A percentile compares a stretch with the other conserved stretches of the same genome.
phyloP scores from a whole-genome alignment of 2,329 filamentous ascomycete genomes.

The Hirsutella rhossiliensis region DNA sequence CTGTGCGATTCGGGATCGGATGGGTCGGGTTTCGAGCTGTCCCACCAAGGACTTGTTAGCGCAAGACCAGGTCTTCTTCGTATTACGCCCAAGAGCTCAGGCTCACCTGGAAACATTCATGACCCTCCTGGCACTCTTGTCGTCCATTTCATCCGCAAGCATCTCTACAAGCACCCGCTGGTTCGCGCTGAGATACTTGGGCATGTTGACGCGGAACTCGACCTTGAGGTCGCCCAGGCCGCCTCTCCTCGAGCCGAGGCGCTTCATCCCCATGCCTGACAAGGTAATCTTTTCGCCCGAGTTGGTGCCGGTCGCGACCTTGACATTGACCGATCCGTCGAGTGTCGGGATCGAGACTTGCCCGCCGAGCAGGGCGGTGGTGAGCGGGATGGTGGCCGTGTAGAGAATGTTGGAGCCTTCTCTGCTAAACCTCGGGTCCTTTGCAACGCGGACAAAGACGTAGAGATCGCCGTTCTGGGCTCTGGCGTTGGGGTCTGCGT shows the following conservation, averaged over 20 bases:
- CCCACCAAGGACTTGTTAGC: not conserved
- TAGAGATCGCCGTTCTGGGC: slow-evolving; percentile 79
- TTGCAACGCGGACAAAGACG: slow-evolving; percentile 78
- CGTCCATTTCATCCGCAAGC: slow-evolving; percentile 90
- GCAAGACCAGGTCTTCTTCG: not conserved
- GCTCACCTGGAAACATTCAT: slow-evolving; percentile 59
- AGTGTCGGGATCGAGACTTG: slow-evolving; percentile 84
- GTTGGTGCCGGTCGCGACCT: slow-evolving; percentile 80
- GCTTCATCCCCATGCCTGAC: slow-evolving; percentile 87
- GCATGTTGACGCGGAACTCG: slow-evolving; percentile 91
- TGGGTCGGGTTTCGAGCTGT: slow-evolving; percentile 6
- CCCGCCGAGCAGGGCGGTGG: slow-evolving; percentile 83
- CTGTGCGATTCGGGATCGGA: slow-evolving; percentile 43
- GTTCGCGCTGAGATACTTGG: slow-evolving; percentile 83
- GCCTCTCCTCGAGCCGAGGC: slow-evolving; percentile 55
- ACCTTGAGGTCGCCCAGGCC: slow-evolving; percentile 75
- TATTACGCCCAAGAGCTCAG: not conserved
- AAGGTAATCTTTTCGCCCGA: slow-evolving; percentile 89
- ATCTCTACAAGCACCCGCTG: slow-evolving; percentile 90
- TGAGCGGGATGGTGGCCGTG: slow-evolving; percentile 82
- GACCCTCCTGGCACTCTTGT: slow-evolving; percentile 80
- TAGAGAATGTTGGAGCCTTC: slow-evolving; percentile 84
- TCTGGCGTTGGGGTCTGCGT: slow-evolving; percentile 48
- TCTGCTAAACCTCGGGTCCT: slow-evolving; percentile 81
- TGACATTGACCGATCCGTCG: slow-evolving; percentile 81